Percentiles rank a stretch among this genome's conserved stretches.
Evolutionary conservation across 306 rosid species (phyloP).

Genomic region (Senna tora): DNA sequence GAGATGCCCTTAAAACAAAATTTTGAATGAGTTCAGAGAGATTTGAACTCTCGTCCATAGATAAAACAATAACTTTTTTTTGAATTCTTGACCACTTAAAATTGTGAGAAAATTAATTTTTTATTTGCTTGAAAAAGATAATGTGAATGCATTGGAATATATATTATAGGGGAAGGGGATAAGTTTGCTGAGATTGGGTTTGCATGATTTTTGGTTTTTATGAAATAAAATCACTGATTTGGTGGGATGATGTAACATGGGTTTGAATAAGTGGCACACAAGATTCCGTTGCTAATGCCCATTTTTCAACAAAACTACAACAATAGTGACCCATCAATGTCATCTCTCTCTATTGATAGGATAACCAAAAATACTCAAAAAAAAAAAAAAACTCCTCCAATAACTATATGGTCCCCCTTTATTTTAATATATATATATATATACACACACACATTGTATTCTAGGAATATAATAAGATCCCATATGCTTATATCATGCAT

Average conservation of each 20-base stretch:
- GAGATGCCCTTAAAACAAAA: too few relatives aligned
- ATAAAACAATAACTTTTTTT: too few relatives aligned
- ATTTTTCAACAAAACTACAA: constrained; percentile 20
- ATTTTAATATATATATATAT: too few relatives aligned
- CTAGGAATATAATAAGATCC: too few relatives aligned
- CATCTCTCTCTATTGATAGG: constrained; percentile 4
- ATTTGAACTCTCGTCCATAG: too few relatives aligned
- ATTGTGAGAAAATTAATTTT: background rate
- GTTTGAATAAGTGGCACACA: constrained; percentile 1
- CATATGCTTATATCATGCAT: too few relatives aligned
- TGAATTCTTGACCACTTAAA: too few relatives aligned
- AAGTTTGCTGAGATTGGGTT: constrained; percentile 23
- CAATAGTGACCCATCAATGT: constrained; percentile 20
- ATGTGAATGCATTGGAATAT: background rate
- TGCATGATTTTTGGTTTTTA: background rate
- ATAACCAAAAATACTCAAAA: constrained; percentile 3
- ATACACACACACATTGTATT: too few relatives aligned
- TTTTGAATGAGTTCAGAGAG: too few relatives aligned
- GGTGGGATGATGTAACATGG: constrained; percentile 11
- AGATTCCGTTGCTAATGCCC: background rate
- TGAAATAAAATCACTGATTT: background rate
- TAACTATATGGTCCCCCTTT: background rate
- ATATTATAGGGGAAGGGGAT: background rate
- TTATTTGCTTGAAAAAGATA: constrained; percentile 20
- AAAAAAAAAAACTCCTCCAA: background rate